Conservation (phyloP, 306 rosid species). For the Rosa multiflora region DNA sequence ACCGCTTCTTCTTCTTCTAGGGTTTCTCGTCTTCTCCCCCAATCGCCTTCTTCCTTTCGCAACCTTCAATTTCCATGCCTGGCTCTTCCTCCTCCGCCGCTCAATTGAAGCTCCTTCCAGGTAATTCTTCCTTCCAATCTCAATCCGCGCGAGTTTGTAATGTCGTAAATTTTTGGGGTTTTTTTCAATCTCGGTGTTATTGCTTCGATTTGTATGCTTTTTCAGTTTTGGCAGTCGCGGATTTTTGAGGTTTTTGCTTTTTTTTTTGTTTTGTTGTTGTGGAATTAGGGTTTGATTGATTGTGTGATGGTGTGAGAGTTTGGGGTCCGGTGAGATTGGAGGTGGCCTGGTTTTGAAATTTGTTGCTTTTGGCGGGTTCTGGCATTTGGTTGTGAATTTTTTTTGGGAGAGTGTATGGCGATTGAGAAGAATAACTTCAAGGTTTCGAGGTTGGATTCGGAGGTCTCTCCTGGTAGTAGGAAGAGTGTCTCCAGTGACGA, state of each 20-base stretch:
- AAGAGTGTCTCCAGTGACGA: conserved; percentile 89
- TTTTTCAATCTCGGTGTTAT: neutral
- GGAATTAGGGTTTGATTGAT: conserved; percentile 25
- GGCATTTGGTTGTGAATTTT: neutral
- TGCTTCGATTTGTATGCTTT: neutral
- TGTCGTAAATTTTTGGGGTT: neutral
- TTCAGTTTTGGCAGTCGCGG: neutral
- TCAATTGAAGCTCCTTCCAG: conserved; percentile 29
- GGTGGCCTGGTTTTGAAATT: neutral
- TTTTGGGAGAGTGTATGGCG: conserved; percentile 69
- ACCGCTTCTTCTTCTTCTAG: conserved; percentile 38
- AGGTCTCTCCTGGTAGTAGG: conserved; percentile 74
- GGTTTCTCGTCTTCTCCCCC: conserved; percentile 44
- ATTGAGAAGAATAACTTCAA: conserved; percentile 94
- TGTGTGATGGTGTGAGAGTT: conserved; percentile 18
- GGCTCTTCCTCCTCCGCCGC: conserved; percentile 11
- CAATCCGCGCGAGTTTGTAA: neutral
- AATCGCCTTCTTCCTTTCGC: conserved; percentile 1
- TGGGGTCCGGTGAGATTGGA: conserved; percentile 10
- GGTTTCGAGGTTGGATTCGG: conserved; percentile 84
- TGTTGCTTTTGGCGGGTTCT: conserved; percentile 31
- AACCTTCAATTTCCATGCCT: conserved; percentile 16
- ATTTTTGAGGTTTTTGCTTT: conserved; percentile 10
- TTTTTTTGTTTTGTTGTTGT: neutral
- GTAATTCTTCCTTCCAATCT: conserved; percentile 34